Evolutionary conservation across 2,329 filamentous ascomycete genomes (phyloP), one percentile per base, ranked within the genome.

Genomic region (Colletotrichum sidae): DNA sequence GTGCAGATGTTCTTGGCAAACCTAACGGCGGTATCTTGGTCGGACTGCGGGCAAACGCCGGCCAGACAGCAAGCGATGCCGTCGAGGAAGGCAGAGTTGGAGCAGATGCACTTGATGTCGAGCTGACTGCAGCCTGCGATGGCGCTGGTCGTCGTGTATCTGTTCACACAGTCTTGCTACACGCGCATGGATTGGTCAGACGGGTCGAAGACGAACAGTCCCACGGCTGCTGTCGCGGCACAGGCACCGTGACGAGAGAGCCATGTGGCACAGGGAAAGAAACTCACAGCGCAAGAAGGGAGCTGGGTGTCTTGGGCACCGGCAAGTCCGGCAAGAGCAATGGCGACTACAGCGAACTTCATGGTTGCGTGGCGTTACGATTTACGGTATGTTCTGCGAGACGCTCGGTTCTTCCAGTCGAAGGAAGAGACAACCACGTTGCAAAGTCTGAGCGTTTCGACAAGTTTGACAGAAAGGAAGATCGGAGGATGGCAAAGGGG

Each of bases 31-130:
- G 68, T 65, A 1, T 71, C 65, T 67, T 78, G 75, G 42, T 77
- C 77, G 5, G 69, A 54, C 9, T 67, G 46, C 68, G 73, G 70
- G 72, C 80, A 82, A 49, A 67, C 68, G 39, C 71, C 70, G 46
- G 71, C 70, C 55, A 82, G 73, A 69, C 80, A 82, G 76, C 80
- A 82, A 55, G 80, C 77, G 52, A 82, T 80, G 67, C 69, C 69
- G 67, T 70, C 67, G 60, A 82, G 73, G 75, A 82, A 81, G 47
- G 73, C 59, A 51, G 69, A 52, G 74, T 80, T 80, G 70, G 70
- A 72, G 75, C 80, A 82, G 70, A 82, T 74, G 72, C 80, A 82
- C 57, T 68, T 71, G 64, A 80, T 72, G 72, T 81, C 78, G 70
- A 78, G 68, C 49, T 71, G 65, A 35, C 70, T 70, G 72, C 80